Evolutionary conservation across 768 basidiomycete genomes (phyloP).

Genomic region (Nevesoporus exiguus): DNA sequence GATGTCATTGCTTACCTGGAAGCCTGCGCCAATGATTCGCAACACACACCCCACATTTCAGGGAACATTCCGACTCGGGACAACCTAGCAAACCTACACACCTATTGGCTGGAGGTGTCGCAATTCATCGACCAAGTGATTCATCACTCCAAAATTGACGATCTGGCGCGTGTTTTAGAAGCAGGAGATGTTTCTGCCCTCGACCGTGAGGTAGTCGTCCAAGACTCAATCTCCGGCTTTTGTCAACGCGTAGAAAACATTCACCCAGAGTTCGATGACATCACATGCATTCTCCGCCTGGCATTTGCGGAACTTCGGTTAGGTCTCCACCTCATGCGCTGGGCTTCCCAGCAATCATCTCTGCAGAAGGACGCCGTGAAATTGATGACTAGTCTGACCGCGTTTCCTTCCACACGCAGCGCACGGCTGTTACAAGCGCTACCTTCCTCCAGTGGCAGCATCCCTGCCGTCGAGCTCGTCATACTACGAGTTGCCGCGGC

Average conservation of each 20-base stretch:
- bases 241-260: constrained; percentile 61
- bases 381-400: constrained; percentile 37
- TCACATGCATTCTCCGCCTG: constrained; percentile 62
- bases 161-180: constrained; percentile 41
- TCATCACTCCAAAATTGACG: constrained; percentile 44
- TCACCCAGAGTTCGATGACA: constrained; percentile 71
- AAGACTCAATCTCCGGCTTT: constrained; percentile 78
- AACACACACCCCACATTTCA: constrained; percentile 23
- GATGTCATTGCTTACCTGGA: constrained; percentile 46
- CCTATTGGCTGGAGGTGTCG: constrained; percentile 72
- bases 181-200: constrained; percentile 36
- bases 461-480: constrained; percentile 28
- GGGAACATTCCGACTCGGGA: constrained; percentile 34
- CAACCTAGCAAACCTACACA: constrained; percentile 48
- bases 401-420: constrained; percentile 54
- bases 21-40: constrained; percentile 28
- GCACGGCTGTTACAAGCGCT: constrained; percentile 35
- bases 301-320: constrained; percentile 65
- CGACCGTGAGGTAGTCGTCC: constrained; percentile 65
- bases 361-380: constrained; percentile 18
- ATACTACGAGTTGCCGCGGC: constrained; percentile 47
- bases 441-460: constrained; percentile 6
- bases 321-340: constrained; percentile 59
- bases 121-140: constrained; percentile 69
- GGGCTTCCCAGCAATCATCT: constrained; percentile 20